These are phyloP conservation scores for Metarhizium rileyi DNA, from an alignment of 2,329 filamentous ascomycete species.

Conservation along the genomic window DNA sequence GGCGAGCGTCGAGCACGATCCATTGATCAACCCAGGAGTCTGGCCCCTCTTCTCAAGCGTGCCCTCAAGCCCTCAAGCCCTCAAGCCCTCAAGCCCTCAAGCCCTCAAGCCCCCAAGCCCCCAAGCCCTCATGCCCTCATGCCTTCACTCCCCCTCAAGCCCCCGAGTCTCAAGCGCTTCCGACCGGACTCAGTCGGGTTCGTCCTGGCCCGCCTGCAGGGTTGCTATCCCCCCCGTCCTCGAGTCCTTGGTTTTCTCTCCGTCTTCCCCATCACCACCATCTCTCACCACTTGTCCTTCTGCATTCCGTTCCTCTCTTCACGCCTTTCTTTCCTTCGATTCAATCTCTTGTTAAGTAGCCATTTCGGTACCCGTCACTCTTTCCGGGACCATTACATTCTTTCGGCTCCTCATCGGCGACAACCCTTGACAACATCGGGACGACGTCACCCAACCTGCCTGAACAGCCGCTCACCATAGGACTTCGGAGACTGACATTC, in stretches of 20 bases:
- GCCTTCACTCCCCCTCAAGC: neutral
- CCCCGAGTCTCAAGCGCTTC: neutral
- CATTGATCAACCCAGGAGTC: no score
- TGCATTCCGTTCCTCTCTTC: slow-evolving; percentile 24
- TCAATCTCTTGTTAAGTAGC: slow-evolving; percentile 39
- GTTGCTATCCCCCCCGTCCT: slow-evolving; percentile 23
- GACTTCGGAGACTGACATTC: slow-evolving; percentile 11
- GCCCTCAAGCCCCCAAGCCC: no score
- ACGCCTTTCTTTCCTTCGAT: slow-evolving; percentile 35
- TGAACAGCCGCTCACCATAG: slow-evolving; percentile 9
- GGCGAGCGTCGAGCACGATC: no score
- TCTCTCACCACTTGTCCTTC: slow-evolving; percentile 25
- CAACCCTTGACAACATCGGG: no score
- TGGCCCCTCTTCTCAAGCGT: no score
- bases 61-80: no score
- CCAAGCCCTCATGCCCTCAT: neutral
- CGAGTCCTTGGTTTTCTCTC: slow-evolving; percentile 21
- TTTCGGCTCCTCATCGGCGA: slow-evolving; percentile 24
- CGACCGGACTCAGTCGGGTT: no score
- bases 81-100: no score
- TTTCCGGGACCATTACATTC: slow-evolving; percentile 39
- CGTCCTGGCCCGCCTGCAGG: no score
- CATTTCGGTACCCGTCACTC: slow-evolving; percentile 40
- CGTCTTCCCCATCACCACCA: slow-evolving; percentile 23
- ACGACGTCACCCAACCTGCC: slow-evolving; percentile 9